Conservation (phyloP, 768 basidiomycete species). For the Amanita muscaria region DNA sequence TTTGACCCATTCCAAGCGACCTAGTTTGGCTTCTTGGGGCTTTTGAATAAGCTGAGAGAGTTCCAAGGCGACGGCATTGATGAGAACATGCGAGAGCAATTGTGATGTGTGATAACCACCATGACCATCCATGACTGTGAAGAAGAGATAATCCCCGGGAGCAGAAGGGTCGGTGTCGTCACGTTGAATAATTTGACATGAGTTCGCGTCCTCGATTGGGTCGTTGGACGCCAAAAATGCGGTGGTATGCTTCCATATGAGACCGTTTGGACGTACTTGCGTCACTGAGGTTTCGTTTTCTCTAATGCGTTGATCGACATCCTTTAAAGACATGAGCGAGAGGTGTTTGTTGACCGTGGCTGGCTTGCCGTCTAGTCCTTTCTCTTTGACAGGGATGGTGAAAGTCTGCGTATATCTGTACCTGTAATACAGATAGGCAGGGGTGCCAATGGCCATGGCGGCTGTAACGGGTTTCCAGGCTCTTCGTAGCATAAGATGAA, state of each 20-base stretch:
- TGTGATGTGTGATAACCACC: constrained; percentile 76
- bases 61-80: constrained; percentile 76
- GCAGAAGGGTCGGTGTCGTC: constrained; percentile 50
- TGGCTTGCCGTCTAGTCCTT: constrained; percentile 51
- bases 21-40: constrained; percentile 20
- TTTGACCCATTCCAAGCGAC: constrained; percentile 29
- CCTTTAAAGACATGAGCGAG: constrained; percentile 44
- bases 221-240: constrained; percentile 79
- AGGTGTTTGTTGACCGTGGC: constrained; percentile 45
- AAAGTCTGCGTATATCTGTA: constrained; percentile 42
- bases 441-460: constrained; percentile 43
- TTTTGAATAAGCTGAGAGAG: constrained; percentile 46
- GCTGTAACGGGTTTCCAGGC: constrained; percentile 64
- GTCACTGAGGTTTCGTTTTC: constrained; percentile 42
- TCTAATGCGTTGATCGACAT: constrained; percentile 48
- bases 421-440: constrained; percentile 52
- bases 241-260: constrained; percentile 69
- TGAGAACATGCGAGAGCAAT: constrained; percentile 74
- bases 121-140: constrained; percentile 89
- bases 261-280: constrained; percentile 41
- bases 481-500: constrained; percentile 46
- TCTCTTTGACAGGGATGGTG: constrained; percentile 45
- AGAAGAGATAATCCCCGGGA: constrained; percentile 73
- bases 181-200: constrained; percentile 57
- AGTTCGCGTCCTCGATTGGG: constrained; percentile 85